A percentile compares a stretch with the other conserved stretches of the same genome.
phyloP scores from a whole-genome alignment of 106 monocot genomes.

The Chionographis japonica region DNA sequence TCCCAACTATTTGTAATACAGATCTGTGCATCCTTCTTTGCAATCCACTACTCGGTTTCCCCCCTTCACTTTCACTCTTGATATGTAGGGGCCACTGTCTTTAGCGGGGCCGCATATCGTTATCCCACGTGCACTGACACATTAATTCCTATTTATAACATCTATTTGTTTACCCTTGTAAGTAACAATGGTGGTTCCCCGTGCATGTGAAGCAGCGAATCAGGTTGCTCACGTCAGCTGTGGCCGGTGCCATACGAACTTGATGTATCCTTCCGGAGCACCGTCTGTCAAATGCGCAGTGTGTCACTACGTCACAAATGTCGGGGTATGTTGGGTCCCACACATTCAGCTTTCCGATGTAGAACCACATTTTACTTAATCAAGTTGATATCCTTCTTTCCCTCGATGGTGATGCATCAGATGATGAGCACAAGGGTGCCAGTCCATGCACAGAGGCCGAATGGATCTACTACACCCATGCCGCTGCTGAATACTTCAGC shows the following conservation, averaged over 20 bases:
- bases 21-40: too few relatives aligned
- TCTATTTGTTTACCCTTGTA: too few relatives aligned
- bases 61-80: too few relatives aligned
- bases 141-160: too few relatives aligned
- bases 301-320: slow-evolving; percentile 56
- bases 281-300: slow-evolving; percentile 58
- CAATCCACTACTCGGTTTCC: too few relatives aligned
- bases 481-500: slow-evolving; percentile 14
- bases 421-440: slow-evolving; percentile 11
- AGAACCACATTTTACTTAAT: too few relatives aligned
- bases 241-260: slow-evolving; percentile 43
- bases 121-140: too few relatives aligned
- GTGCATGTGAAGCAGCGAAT: slow-evolving; percentile 18
- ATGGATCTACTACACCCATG: slow-evolving; percentile 4
- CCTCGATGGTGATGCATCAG: background rate
- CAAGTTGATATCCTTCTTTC: background rate
- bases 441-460: slow-evolving; percentile 15
- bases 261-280: slow-evolving; percentile 69
- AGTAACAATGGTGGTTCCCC: too few relatives aligned
- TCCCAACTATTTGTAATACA: too few relatives aligned
- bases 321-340: slow-evolving; percentile 32
- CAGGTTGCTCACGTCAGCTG: slow-evolving; percentile 61
- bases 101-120: too few relatives aligned
- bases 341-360: background rate
- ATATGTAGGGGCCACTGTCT: too few relatives aligned